Base-by-base conservation (phyloP, 2,329 filamentous ascomycete species). In the Nigrospora osmanthi region DNA sequence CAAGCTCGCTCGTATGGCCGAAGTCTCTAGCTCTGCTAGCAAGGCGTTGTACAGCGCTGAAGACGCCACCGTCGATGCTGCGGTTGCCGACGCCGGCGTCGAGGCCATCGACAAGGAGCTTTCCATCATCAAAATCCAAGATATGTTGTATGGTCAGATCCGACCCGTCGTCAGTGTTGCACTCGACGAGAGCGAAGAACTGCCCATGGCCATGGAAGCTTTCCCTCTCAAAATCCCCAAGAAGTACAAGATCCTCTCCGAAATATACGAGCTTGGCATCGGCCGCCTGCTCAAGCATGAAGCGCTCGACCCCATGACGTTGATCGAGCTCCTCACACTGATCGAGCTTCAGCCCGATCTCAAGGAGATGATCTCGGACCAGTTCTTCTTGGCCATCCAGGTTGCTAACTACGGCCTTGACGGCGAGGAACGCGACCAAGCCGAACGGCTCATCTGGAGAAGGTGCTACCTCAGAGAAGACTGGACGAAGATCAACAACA, bases 401-500 rank as follows among this genome's bases (percentile, higher is more conserved):
- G 77, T 75, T 44, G 78, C 68, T 56, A 73, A 69, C 63, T 75
- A 69, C 58, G 79, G 68, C 52, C 75, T 72, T 54, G 72, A 63
- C 54, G 70, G 68, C 52, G 81, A 70, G 15, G 74, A 78, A n/a
- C 72, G 77, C 38, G 73, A 75, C 50, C 74, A 83, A 51, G 75
- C 75, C 6, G 72, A 73, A 60, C 67, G 70, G 14, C 67, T 81
- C 35, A 87, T 97, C 50, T 98, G 93, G 93, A 85, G 93, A 58
- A 81, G 93, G 44, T 84, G 89, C 49, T 86, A 86, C 57, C 76
- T 91, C 52, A 80, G 83, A 41, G 90, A 96, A 61, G 80, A 96
- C 59, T 98, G 93, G 93, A 70, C 76, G 23, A 72, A 70, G 47
- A 77, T 94, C 58, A 91, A 93, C 58, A 81, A 87, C 52, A 91